Base-by-base conservation (phyloP, 2,329 filamentous ascomycete genomes). In the Sporothrix humicola region DNA sequence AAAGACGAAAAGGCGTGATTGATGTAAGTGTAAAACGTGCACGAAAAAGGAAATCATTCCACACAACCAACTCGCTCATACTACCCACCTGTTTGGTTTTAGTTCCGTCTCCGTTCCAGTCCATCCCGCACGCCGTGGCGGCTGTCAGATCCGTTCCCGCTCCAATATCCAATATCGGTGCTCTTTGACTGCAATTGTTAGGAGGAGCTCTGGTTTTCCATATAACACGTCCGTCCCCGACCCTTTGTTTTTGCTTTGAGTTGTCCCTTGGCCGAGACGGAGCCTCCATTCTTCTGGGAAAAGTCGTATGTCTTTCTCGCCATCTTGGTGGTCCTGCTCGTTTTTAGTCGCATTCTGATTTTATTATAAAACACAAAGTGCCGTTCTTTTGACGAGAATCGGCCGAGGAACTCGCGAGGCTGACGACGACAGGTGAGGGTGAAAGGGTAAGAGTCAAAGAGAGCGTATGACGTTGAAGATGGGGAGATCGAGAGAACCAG, bases 231-330 rank as follows among this genome's bases (percentile, higher is more conserved):
- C 56, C 56, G 56, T 37, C 4, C 56, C 56, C 56, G 56, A 59
- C 13, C 9, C 13, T 17, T 59, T 59, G 26, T n/a, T 59, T 59
- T 37, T 59, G 26, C 2, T 59, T 59, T 17, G 26, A 59, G 17
- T n/a, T 59, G 56, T 59, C 13, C 56, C 56, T 59, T 59, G 56
- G 37, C 56, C 56, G 56, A 26, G 56, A 59, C 56, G 26, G 13
- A 37, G 56, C 56, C 26, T 59, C 26, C 31, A 37, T 37, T 7
- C 31, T 37, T 37, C 31, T 37, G 31, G 31, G 13, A 4, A 42
- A 8, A 37, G 26, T n/a, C 56, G 56, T 59, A 59, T 59, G 56
- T 59, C 26, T 59, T 59, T 59, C 9, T 37, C 31, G 31, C 31
- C 31, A 37, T 37, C 7, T 37, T 37, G 31, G 4, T 37, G 31